Evolutionary conservation across 192 early-diverging fungal genomes (phyloP).

Genomic region (Globomyces pollinis-pini): DNA sequence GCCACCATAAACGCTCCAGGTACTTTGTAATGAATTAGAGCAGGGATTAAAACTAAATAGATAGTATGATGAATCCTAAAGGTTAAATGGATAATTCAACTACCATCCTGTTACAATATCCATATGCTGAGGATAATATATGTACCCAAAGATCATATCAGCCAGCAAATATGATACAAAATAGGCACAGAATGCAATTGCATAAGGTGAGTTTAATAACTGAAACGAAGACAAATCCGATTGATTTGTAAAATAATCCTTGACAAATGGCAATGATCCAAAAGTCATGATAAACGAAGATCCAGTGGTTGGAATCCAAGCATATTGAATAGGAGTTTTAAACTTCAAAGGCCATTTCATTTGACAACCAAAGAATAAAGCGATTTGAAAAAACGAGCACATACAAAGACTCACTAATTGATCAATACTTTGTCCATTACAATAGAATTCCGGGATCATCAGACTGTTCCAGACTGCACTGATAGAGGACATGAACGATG

Average conservation of each 20-base stretch:
- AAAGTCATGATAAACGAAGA: slow-evolving; percentile 7
- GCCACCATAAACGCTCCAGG: slow-evolving; percentile 16
- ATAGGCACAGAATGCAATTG: slow-evolving; percentile 16
- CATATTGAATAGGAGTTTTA: not conserved
- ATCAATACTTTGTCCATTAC: no score
- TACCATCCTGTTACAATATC: slow-evolving; percentile 46
- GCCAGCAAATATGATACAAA: slow-evolving; percentile 46
- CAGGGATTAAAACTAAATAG: slow-evolving; percentile 34
- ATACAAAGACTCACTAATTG: no score
- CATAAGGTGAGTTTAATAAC: slow-evolving; percentile 2
- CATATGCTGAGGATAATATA: slow-evolving; percentile 50
- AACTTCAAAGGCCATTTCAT: no score
- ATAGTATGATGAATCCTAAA: slow-evolving; percentile 43
- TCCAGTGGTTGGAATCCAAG: slow-evolving; percentile 4
- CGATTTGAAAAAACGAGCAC: no score
- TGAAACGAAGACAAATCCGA: slow-evolving; percentile 1
- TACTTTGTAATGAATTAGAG: slow-evolving; percentile 40
- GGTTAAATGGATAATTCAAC: not conserved
- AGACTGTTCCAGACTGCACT: no score
- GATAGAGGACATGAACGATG: no score
- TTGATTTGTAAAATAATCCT: not conserved
- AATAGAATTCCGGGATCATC: no score
- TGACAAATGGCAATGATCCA: slow-evolving; percentile 6
- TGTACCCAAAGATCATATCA: slow-evolving; percentile 44
- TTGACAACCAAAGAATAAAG: no score